phyloP scores from a whole-genome alignment of 2,329 filamentous ascomycete species.

The Ophiosphaerella narmari region DNA sequence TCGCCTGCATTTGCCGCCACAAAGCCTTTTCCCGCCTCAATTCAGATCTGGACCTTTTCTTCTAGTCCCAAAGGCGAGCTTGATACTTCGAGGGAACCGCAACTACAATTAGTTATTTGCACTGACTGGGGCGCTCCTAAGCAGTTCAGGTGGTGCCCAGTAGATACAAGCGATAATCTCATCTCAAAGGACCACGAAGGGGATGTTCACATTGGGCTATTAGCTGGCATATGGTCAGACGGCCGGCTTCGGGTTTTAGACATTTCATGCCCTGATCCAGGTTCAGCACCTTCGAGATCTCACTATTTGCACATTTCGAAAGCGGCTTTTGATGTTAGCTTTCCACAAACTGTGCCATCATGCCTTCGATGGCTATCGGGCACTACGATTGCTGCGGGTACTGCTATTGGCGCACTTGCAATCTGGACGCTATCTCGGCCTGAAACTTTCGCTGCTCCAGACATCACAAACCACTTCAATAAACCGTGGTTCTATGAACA shows the following conservation, averaged over 20 bases:
- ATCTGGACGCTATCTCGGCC: slow-evolving; percentile 56
- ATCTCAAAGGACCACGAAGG: slow-evolving; percentile 31
- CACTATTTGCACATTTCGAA: slow-evolving; percentile 50
- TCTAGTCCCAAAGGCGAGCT: slow-evolving; percentile 47
- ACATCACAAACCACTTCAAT: slow-evolving; percentile 11
- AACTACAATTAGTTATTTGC: slow-evolving; percentile 58
- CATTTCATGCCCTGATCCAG: slow-evolving; percentile 37
- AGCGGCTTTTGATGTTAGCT: slow-evolving; percentile 56
- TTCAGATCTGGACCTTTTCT: slow-evolving; percentile 65
- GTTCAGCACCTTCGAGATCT: slow-evolving; percentile 6
- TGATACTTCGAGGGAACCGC: slow-evolving; percentile 51
- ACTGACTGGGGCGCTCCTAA: slow-evolving; percentile 62
- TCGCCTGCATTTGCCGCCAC: slow-evolving; percentile 59
- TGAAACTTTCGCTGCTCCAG: slow-evolving; percentile 25
- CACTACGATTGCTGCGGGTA: slow-evolving; percentile 59
- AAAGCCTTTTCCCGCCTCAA: slow-evolving; percentile 52
- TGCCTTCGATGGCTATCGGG: slow-evolving; percentile 62
- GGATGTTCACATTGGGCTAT: slow-evolving; percentile 52
- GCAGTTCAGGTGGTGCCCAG: slow-evolving; percentile 62
- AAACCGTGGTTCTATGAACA: slow-evolving; percentile 51
- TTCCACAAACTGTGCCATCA: slow-evolving; percentile 60
- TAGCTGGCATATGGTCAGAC: slow-evolving; percentile 64
- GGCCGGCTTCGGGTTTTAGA: slow-evolving; percentile 61
- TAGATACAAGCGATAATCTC: slow-evolving; percentile 33
- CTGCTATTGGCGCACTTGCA: slow-evolving; percentile 61